phyloP scores from a whole-genome alignment of 2,329 filamentous ascomycete genomes.

The Epichloe scottii region DNA sequence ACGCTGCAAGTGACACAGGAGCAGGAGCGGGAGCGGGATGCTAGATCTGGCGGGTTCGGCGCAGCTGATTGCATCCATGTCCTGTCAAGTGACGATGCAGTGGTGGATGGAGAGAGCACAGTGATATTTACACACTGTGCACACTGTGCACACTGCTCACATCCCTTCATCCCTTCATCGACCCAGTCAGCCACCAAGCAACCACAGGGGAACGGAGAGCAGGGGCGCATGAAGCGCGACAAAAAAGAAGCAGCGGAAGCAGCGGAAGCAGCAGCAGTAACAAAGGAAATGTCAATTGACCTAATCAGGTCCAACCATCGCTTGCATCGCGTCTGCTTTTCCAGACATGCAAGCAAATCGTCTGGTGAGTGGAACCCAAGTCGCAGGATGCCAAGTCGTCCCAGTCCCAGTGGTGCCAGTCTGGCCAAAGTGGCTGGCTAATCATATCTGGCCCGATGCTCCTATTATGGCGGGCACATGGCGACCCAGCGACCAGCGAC shows the following conservation, averaged over 20 bases:
- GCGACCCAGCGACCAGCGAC: too few relatives aligned
- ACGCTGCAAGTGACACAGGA: not conserved
- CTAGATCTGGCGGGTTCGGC: conserved; percentile 2
- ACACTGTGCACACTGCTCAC: too few relatives aligned
- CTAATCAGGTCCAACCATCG: too few relatives aligned
- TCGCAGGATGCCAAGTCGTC: too few relatives aligned
- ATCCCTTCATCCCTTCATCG: too few relatives aligned
- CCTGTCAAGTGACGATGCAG: conserved; percentile 3
- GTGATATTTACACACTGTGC: not conserved
- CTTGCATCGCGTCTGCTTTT: too few relatives aligned
- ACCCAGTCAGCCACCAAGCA: not conserved
- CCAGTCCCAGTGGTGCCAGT: too few relatives aligned
- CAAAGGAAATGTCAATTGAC: too few relatives aligned
- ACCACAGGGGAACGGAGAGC: too few relatives aligned
- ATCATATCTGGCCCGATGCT: not conserved
- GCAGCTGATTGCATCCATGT: not conserved
- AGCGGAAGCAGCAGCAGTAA: not conserved
- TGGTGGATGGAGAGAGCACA: not conserved
- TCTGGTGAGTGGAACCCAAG: too few relatives aligned
- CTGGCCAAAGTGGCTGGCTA: not conserved
- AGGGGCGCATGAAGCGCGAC: too few relatives aligned
- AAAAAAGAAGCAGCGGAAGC: not conserved
- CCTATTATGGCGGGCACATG: not conserved
- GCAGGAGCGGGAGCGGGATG: not conserved
- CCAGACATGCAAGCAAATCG: too few relatives aligned